phyloP scores from a whole-genome alignment of 306 rosid species.

The Begonia fuchsioides region DNA sequence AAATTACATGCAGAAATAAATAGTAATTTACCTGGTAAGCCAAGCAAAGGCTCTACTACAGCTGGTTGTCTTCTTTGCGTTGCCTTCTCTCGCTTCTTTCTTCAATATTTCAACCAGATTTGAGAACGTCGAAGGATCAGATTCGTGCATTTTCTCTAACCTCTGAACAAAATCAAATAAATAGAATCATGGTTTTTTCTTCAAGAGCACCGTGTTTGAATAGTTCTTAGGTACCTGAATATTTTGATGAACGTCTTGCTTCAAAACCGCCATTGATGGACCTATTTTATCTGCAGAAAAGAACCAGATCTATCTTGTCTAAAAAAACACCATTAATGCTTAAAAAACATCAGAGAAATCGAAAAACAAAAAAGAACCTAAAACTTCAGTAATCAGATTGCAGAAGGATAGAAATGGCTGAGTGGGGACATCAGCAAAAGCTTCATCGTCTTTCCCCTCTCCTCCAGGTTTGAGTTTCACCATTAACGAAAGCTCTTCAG shows the following conservation, averaged over 20 bases:
- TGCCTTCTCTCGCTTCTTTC: conserved; percentile 40
- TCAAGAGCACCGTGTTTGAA: no score
- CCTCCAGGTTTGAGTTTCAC: conserved; percentile 18
- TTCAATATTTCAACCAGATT: conserved; percentile 55
- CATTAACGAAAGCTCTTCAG: conserved; percentile 38
- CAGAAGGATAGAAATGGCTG: conserved; percentile 52
- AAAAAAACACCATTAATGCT: no score
- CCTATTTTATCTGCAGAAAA: conserved; percentile 63
- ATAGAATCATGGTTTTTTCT: background rate
- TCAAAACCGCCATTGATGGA: conserved; percentile 67
- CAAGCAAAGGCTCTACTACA: conserved; percentile 56
- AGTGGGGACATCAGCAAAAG: conserved; percentile 24
- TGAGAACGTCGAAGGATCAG: conserved; percentile 32
- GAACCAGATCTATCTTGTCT: background rate
- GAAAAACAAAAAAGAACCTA: conserved; percentile 22
- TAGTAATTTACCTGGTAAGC: conserved; percentile 81
- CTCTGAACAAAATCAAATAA: no score
- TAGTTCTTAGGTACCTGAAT: conserved; percentile 33
- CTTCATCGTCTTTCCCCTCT: conserved; percentile 9
- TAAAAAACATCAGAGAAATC: background rate
- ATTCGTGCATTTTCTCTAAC: conserved; percentile 38
- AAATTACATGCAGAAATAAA: no score
- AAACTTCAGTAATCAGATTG: conserved; percentile 37
- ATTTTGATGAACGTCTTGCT: conserved; percentile 56
- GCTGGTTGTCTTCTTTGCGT: conserved; percentile 21